Evolutionary conservation across 2,329 filamentous ascomycete genomes (phyloP).

Genomic region (Sordariomycetes sp.): DNA sequence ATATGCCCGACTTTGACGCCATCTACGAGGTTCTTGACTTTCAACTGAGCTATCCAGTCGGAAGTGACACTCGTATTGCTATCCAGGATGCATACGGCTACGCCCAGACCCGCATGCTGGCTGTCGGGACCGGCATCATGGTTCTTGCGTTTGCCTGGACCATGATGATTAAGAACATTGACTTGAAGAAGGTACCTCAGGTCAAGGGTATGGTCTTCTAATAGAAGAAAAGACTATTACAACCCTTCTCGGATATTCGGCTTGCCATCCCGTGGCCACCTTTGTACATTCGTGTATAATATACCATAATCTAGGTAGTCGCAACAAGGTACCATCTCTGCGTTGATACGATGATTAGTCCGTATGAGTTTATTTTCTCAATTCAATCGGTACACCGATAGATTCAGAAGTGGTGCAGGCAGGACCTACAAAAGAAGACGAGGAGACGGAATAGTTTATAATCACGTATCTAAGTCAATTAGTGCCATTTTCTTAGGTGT

Average conservation of each 20-base stretch:
- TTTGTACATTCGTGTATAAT: not conserved
- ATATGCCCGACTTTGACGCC: conserved; percentile 19
- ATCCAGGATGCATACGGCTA: conserved; percentile 47
- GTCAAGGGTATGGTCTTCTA: conserved; percentile 38
- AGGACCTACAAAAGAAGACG: too few relatives aligned
- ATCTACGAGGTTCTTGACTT: conserved; percentile 40
- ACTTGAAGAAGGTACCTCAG: conserved; percentile 32
- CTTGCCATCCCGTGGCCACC: not conserved
- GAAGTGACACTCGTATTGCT: conserved; percentile 27
- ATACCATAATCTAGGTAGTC: not conserved
- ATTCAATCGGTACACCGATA: too few relatives aligned
- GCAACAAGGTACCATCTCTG: not conserved
- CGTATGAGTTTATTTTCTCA: not conserved
- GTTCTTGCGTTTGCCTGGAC: conserved; percentile 19
- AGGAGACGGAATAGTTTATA: too few relatives aligned
- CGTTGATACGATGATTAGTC: not conserved
- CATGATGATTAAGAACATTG: conserved; percentile 33
- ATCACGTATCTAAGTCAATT: too few relatives aligned
- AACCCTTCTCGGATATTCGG: not conserved
- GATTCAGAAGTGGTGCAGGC: too few relatives aligned
- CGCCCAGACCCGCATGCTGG: conserved; percentile 33
- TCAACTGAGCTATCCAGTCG: conserved; percentile 35
- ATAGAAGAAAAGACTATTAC: conserved; percentile 1
- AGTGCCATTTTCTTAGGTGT: too few relatives aligned
- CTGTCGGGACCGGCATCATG: conserved; percentile 19